Evolutionary conservation across 208 protist genomes (phyloP).

Genomic region (Acanthamoeba healyi): DNA sequence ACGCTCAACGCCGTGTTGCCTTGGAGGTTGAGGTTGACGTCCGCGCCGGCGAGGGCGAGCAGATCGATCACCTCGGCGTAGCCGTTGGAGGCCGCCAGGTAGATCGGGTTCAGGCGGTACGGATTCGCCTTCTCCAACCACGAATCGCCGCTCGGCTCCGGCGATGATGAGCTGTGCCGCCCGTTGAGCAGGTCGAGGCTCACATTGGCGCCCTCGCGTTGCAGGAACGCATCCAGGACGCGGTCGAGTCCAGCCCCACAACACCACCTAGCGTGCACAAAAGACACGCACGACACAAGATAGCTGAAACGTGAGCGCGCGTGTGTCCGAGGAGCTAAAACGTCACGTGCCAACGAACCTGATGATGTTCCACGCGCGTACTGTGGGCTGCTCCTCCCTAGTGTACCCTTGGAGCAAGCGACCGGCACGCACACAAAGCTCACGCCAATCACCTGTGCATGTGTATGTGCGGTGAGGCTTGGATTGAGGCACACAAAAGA

Average conservation of each 20-base stretch:
- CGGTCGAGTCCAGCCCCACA: background rate
- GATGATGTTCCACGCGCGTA: background rate
- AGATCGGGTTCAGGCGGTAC: background rate
- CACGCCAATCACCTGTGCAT: too few relatives aligned
- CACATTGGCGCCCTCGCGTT: background rate
- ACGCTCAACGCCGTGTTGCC: background rate
- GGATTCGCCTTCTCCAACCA: too few relatives aligned
- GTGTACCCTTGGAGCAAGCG: too few relatives aligned
- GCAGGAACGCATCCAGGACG: background rate
- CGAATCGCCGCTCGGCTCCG: too few relatives aligned
- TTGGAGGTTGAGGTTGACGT: background rate
- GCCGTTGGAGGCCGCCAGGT: background rate
- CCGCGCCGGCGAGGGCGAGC: constrained; percentile 15
- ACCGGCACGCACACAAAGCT: too few relatives aligned
- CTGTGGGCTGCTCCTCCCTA: background rate
- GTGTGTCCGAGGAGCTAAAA: too few relatives aligned
- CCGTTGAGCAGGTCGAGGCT: constrained; percentile 22
- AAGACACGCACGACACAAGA: background rate
- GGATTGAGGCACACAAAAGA: background rate
- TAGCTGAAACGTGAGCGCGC: too few relatives aligned
- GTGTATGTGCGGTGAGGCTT: too few relatives aligned
- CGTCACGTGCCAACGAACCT: too few relatives aligned
- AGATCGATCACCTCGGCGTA: background rate
- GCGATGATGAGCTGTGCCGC: background rate
- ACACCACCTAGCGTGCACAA: background rate